Percentiles rank a stretch among this genome's conserved stretches.
Evolutionary conservation across 1,284 basidiomycete species (phyloP).

Genomic region (Ceratobasidium sp.): DNA sequence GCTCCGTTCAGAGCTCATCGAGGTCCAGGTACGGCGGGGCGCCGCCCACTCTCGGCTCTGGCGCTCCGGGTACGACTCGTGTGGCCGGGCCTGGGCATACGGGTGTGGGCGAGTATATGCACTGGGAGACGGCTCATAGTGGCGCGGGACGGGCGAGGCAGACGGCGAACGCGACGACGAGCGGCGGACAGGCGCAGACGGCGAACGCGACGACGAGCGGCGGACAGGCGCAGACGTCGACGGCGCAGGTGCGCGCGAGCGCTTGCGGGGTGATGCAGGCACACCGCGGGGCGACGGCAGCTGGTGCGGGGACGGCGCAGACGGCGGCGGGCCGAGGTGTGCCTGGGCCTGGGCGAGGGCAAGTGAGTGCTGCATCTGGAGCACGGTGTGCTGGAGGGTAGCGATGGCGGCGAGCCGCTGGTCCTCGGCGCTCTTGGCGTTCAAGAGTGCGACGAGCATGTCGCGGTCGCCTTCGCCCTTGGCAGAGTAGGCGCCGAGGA

Average conservation of each 20-base stretch:
- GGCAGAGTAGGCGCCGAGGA: constrained; percentile 81
- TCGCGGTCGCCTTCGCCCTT: constrained; percentile 91
- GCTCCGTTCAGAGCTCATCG: constrained; percentile 41
- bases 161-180: constrained; percentile 25
- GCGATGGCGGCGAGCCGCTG: constrained; percentile 79
- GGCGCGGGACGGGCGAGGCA: not conserved
- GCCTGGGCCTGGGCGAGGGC: constrained; percentile 35
- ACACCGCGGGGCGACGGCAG: constrained; percentile 26
- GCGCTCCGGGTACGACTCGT: constrained; percentile 23
- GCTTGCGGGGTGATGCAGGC: constrained; percentile 10
- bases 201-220: constrained; percentile 24
- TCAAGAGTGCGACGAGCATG: constrained; percentile 86
- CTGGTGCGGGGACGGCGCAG: not conserved
- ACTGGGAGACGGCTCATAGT: not conserved
- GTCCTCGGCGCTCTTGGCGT: constrained; percentile 89
- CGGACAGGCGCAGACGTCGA: not conserved
- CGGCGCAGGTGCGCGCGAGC: constrained; percentile 11
- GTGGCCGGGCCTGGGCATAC: constrained; percentile 18
- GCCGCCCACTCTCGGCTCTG: constrained; percentile 23
- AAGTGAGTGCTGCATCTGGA: constrained; percentile 66
- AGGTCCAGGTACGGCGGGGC: constrained; percentile 35
- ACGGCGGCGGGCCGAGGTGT: not conserved
- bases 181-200: constrained; percentile 8
- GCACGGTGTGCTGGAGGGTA: constrained; percentile 72
- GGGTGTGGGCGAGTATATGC: constrained; percentile 22